Base-by-base conservation (phyloP, 108 stramenopile species). In the Cyclostephanos tholiformis region DNA sequence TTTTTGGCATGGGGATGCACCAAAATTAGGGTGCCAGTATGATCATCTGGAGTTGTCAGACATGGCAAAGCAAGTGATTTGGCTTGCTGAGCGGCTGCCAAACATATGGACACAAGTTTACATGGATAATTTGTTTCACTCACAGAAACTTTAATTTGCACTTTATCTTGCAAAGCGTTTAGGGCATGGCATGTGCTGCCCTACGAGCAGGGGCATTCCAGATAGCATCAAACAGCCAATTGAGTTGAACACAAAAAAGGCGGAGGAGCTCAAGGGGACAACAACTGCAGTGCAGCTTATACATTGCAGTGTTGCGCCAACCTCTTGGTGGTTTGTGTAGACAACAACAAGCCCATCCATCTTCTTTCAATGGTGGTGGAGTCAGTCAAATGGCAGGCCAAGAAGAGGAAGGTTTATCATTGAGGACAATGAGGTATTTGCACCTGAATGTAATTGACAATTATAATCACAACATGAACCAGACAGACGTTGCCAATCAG, bases 1-100 rank as follows among this genome's bases (percentile, higher is more conserved):
- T 27, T 66, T 84, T 29, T 63, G 75, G 6, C 49, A 81, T 25
- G 84, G 79, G 8, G n/a, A n/a, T n/a, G n/a, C n/a, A n/a, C n/a
- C n/a, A n/a, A n/a, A n/a, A n/a, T n/a, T n/a, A n/a, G n/a, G n/a
- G n/a, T n/a, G n/a, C n/a, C n/a, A n/a, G n/a, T n/a, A n/a, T n/a
- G n/a, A n/a, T n/a, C n/a, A n/a, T n/a, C n/a, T n/a, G n/a, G n/a
- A n/a, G n/a, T n/a, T n/a, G n/a, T n/a, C n/a, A n/a, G n/a, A n/a
- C n/a, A n/a, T n/a, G n/a, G n/a, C n/a, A n/a, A n/a, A n/a, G n/a
- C n/a, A n/a, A n/a, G n/a, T n/a, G n/a, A n/a, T n/a, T n/a, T n/a
- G n/a, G n/a, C n/a, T n/a, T n/a, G n/a, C n/a, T n/a, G n/a, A n/a
- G n/a, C n/a, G n/a, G n/a, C n/a, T n/a, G n/a, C n/a, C n/a, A n/a